Percentiles rank a stretch among this genome's conserved stretches.
Conservation (phyloP, 768 basidiomycete species). For the button mushroom (Agaricus bisporus) region DNA sequence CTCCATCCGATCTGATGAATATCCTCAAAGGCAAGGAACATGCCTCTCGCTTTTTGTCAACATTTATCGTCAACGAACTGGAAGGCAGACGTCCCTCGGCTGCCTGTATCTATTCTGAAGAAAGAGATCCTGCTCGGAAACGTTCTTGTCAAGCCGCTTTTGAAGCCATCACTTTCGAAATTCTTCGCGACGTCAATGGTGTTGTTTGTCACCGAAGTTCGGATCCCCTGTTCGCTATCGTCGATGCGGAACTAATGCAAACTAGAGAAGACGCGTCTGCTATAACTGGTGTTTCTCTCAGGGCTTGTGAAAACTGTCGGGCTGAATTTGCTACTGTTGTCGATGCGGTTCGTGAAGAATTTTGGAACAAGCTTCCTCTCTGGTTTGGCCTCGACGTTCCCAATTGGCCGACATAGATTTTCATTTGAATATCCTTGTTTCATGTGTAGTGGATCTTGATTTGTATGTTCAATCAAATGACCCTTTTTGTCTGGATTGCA, state of each 20-base stretch:
- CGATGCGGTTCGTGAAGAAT: constrained; percentile 51
- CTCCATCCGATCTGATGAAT: constrained; percentile 48
- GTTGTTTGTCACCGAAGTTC: constrained; percentile 58
- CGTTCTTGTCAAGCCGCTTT: constrained; percentile 66
- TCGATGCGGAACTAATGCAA: constrained; percentile 63
- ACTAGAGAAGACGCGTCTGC: constrained; percentile 42
- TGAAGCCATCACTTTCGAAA: constrained; percentile 68
- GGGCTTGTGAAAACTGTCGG: constrained; percentile 61
- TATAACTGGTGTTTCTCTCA: constrained; percentile 36
- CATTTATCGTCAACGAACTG: constrained; percentile 69
- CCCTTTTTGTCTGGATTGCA: too few species aligned
- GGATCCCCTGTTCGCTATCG: constrained; percentile 67
- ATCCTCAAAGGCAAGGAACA: constrained; percentile 68
- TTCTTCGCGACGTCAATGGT: constrained; percentile 69
- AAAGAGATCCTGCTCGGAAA: constrained; percentile 35
- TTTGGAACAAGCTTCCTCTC: constrained; percentile 57
- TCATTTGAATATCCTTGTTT: constrained; percentile 2
- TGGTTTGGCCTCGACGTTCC: constrained; percentile 57
- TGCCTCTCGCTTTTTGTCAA: constrained; percentile 67
- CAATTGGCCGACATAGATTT: constrained; percentile 18
- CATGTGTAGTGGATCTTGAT: not conserved
- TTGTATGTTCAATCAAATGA: not conserved
- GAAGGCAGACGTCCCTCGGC: constrained; percentile 54
- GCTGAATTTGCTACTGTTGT: constrained; percentile 57
- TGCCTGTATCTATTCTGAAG: constrained; percentile 44